A percentile compares a stretch with the other conserved stretches of the same genome.
phyloP scores from a whole-genome alignment of 306 rosid genomes.

The Quercus wislizeni region DNA sequence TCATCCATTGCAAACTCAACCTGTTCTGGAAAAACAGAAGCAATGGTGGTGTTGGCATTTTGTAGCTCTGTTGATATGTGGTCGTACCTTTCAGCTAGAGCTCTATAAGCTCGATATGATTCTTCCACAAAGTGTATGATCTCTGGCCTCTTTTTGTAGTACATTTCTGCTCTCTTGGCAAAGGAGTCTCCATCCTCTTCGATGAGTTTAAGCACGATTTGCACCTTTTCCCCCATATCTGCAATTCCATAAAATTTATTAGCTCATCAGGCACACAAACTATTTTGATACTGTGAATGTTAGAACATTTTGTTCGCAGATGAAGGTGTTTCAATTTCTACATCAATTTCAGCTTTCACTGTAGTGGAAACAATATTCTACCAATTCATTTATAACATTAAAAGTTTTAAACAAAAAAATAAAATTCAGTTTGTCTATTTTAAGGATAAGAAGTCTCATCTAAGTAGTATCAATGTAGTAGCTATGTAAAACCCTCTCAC shows the following conservation, averaged over 20 bases:
- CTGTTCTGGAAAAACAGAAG: constrained; percentile 84
- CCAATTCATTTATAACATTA: background rate
- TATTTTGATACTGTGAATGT: background rate
- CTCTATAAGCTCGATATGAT: constrained; percentile 73
- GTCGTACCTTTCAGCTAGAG: constrained; percentile 92
- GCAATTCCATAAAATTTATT: constrained; percentile 33
- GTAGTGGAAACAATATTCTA: background rate
- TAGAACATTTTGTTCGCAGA: background rate
- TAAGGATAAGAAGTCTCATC: background rate
- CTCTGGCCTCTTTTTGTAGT: constrained; percentile 91
- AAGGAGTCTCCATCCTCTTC: constrained; percentile 95
- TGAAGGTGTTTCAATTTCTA: background rate
- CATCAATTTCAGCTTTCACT: background rate
- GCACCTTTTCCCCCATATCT: constrained; percentile 94
- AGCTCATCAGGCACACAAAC: constrained; percentile 13
- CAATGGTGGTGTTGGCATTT: constrained; percentile 93
- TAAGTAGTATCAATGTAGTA: background rate
- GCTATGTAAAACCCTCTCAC: background rate
- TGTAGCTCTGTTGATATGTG: constrained; percentile 94
- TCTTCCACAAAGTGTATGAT: constrained; percentile 82
- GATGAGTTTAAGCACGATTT: constrained; percentile 47
- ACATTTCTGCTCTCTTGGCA: constrained; percentile 97
- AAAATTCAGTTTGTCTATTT: background rate
- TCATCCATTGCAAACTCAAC: constrained; percentile 84
- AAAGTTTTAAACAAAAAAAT: background rate